Percentiles rank a stretch among this genome's conserved stretches.
Conservation (phyloP, 2,329 filamentous ascomycete genomes). For the Claviceps fusiformis region DNA sequence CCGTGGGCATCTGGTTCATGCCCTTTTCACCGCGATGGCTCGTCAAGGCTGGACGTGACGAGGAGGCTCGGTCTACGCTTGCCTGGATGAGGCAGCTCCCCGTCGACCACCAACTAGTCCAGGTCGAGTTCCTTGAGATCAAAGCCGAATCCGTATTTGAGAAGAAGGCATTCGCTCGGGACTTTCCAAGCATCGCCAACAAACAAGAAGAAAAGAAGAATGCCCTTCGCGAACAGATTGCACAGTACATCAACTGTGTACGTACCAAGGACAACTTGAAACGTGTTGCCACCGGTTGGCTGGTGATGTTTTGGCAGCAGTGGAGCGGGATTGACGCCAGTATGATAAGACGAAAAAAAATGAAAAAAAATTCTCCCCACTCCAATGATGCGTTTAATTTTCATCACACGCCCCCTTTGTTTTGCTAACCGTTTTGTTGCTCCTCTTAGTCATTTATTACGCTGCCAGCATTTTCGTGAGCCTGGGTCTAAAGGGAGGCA, state of each 20-base stretch:
- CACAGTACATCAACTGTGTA: constrained; percentile 35
- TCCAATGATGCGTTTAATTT: neutral
- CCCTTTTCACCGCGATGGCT: constrained; percentile 70
- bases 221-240: constrained; percentile 29
- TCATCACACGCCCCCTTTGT: no score
- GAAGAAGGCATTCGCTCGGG: constrained; percentile 52
- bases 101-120: constrained; percentile 50
- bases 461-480: constrained; percentile 46
- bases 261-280: constrained; percentile 40
- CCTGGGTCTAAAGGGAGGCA: constrained; percentile 39
- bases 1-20: constrained; percentile 58
- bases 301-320: constrained; percentile 34
- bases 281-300: constrained; percentile 49
- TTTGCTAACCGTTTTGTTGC: no score
- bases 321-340: constrained; percentile 17
- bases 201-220: constrained; percentile 21
- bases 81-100: constrained; percentile 49
- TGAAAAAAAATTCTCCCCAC: no score
- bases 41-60: constrained; percentile 55
- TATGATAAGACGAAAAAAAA: neutral
- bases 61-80: constrained; percentile 44
- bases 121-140: constrained; percentile 71
- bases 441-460: constrained; percentile 26
- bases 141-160: constrained; percentile 68
- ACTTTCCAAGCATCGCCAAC: constrained; percentile 32